Evolutionary conservation across 768 basidiomycete genomes (phyloP).

Genomic region (Sarcodon sp.): DNA sequence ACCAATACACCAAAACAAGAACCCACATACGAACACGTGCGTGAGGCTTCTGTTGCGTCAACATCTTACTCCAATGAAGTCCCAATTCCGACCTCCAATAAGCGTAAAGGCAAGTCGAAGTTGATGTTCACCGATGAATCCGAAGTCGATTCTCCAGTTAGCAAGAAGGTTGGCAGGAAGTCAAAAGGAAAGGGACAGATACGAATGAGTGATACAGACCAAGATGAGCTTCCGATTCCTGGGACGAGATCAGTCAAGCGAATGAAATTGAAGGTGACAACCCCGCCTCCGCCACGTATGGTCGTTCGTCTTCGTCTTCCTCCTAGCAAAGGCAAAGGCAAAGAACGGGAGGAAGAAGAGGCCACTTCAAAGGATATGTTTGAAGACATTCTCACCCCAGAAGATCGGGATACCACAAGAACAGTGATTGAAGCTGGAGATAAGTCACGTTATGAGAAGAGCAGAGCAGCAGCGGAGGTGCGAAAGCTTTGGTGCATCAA

Average conservation of each 20-base stretch:
- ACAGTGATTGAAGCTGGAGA: slow-evolving; percentile 52
- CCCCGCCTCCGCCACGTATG: slow-evolving; percentile 14
- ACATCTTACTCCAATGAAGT: slow-evolving; percentile 17
- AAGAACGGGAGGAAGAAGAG: slow-evolving; percentile 46
- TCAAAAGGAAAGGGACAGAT: slow-evolving; percentile 12
- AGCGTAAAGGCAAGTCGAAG: slow-evolving; percentile 16
- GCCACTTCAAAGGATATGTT: slow-evolving; percentile 56
- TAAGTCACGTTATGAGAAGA: slow-evolving; percentile 61
- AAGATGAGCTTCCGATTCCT: slow-evolving; percentile 19
- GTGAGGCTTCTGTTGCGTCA: slow-evolving; percentile 31
- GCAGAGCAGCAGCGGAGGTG: slow-evolving; percentile 66
- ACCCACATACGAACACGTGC: slow-evolving; percentile 2
- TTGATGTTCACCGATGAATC: slow-evolving; percentile 14
- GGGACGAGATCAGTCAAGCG: slow-evolving; percentile 21
- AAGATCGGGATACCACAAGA: slow-evolving; percentile 61
- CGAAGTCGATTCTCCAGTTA: slow-evolving; percentile 15
- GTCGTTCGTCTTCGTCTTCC: slow-evolving; percentile 42
- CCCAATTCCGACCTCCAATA: slow-evolving; percentile 13
- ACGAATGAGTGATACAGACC: slow-evolving; percentile 5
- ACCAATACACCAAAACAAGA: neutral
- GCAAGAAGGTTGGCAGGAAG: slow-evolving; percentile 15
- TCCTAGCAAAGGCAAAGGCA: slow-evolving; percentile 47
- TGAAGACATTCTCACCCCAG: slow-evolving; percentile 62
- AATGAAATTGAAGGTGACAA: slow-evolving; percentile 29
- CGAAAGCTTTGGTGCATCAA: slow-evolving; percentile 10